Conservation (phyloP, 805 yeast species). For the Starmerella potacharoeniae region DNA sequence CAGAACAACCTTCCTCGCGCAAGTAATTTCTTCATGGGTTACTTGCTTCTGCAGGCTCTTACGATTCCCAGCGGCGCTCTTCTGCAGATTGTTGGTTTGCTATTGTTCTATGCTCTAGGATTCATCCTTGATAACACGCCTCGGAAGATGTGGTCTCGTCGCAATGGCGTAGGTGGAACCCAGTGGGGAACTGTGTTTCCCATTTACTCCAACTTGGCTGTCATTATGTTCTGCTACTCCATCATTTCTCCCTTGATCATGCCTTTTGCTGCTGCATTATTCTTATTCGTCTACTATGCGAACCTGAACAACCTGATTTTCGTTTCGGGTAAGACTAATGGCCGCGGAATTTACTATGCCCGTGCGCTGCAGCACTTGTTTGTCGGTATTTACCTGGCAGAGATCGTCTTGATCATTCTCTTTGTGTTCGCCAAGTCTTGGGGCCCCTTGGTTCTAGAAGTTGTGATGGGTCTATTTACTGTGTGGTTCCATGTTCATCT, state of each 20-base stretch:
- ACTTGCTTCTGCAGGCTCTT: conserved; percentile 71
- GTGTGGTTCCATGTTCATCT: conserved; percentile 57
- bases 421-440: conserved; percentile 86
- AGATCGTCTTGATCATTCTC: conserved; percentile 72
- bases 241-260: conserved; percentile 79
- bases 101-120: conserved; percentile 61
- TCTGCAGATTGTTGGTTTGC: conserved; percentile 61
- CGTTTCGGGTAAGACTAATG: conserved; percentile 53
- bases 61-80: conserved; percentile 64
- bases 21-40: conserved; percentile 78
- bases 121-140: conserved; percentile 73
- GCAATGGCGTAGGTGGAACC: conserved; percentile 50
- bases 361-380: conserved; percentile 80
- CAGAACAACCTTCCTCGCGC: conserved; percentile 77
- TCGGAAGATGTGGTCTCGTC: conserved; percentile 80
- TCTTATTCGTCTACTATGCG: conserved; percentile 61
- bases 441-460: conserved; percentile 82
- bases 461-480: conserved; percentile 52
- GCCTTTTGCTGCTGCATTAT: conserved; percentile 60
- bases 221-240: conserved; percentile 63
- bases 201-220: conserved; percentile 57
- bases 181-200: conserved; percentile 81
- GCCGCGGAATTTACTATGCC: conserved; percentile 76
- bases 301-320: conserved; percentile 68
- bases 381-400: conserved; percentile 79